phyloP scores from a whole-genome alignment of 2,329 filamentous ascomycete species.

The Nectriaceae sp. region DNA sequence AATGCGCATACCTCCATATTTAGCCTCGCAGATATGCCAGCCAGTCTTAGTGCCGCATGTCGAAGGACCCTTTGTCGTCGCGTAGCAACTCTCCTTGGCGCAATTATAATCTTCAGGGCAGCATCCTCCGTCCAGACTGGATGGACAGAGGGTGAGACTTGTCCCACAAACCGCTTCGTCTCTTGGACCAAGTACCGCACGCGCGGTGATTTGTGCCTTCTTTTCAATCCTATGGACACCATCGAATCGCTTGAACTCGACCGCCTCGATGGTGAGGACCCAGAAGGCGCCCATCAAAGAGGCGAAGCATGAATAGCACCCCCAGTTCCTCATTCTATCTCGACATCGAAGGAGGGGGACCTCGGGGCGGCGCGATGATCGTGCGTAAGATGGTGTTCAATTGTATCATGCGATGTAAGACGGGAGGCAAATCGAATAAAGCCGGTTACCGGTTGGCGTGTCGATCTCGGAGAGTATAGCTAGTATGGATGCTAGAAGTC shows the following conservation, averaged over 20 bases:
- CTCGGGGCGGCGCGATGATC: neutral
- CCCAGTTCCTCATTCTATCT: slow-evolving; percentile 21
- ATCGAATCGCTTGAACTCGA: slow-evolving; percentile 31
- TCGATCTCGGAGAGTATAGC: too few species aligned
- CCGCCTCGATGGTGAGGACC: slow-evolving; percentile 21
- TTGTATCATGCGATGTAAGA: neutral
- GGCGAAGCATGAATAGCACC: slow-evolving; percentile 22
- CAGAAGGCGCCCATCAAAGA: slow-evolving; percentile 21
- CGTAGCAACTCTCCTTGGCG: slow-evolving; percentile 48
- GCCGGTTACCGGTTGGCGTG: too few species aligned
- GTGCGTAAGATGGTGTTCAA: neutral
- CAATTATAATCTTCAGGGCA: slow-evolving; percentile 52
- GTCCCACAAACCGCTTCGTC: slow-evolving; percentile 27
- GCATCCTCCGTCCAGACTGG: slow-evolving; percentile 46
- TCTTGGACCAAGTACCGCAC: slow-evolving; percentile 16
- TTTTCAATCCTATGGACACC: slow-evolving; percentile 35
- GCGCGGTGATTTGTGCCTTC: slow-evolving; percentile 24
- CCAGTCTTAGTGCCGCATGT: slow-evolving; percentile 39
- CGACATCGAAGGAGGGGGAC: neutral
- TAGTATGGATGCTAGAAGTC: too few species aligned
- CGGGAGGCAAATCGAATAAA: too few species aligned
- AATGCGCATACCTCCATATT: slow-evolving; percentile 35
- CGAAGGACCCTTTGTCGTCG: slow-evolving; percentile 45
- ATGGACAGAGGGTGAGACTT: slow-evolving; percentile 37
- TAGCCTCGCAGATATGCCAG: slow-evolving; percentile 43